Conservation (phyloP, 108 stramenopile species). For the Phaeodactylum tricornutum region DNA sequence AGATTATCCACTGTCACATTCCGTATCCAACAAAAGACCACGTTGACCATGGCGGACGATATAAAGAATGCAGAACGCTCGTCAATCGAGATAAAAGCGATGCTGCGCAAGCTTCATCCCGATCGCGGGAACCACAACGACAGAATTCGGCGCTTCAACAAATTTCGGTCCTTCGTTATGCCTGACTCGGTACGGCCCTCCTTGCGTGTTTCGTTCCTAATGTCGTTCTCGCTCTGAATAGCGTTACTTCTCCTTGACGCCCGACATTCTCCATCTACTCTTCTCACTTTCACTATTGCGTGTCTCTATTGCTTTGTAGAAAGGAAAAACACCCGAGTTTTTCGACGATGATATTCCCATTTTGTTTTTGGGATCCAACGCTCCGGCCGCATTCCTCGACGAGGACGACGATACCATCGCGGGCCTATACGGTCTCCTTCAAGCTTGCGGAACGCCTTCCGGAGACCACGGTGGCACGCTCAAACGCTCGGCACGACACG, state of each 20-base stretch:
- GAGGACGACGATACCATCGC: slow-evolving; percentile 38
- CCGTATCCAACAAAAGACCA: too few species aligned
- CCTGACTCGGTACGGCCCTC: too few species aligned
- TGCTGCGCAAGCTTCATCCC: slow-evolving; percentile 70
- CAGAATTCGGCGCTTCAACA: slow-evolving; percentile 69
- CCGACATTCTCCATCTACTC: too few species aligned
- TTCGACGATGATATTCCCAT: slow-evolving; percentile 81
- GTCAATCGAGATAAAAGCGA: slow-evolving; percentile 50
- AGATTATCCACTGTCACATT: too few species aligned
- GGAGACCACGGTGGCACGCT: slow-evolving; percentile 56
- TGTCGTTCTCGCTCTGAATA: neutral
- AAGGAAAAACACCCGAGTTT: slow-evolving; percentile 62
- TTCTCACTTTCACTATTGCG: neutral
- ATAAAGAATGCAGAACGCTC: slow-evolving; percentile 33
- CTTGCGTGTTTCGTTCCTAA: neutral
- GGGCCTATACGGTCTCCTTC: slow-evolving; percentile 51
- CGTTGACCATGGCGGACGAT: slow-evolving; percentile 6
- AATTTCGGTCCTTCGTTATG: slow-evolving; percentile 74
- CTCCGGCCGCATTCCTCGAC: slow-evolving; percentile 48
- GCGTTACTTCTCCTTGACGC: too few species aligned
- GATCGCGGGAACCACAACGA: slow-evolving; percentile 69
- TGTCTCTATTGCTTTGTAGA: neutral
- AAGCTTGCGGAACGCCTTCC: slow-evolving; percentile 61
- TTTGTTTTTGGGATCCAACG: slow-evolving; percentile 56
- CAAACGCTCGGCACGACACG: slow-evolving; percentile 62